Percentiles rank a stretch among this genome's conserved stretches.
These are phyloP conservation scores for Camelina laxa DNA, from an alignment of 345 rosid species.

Conservation along the genomic window DNA sequence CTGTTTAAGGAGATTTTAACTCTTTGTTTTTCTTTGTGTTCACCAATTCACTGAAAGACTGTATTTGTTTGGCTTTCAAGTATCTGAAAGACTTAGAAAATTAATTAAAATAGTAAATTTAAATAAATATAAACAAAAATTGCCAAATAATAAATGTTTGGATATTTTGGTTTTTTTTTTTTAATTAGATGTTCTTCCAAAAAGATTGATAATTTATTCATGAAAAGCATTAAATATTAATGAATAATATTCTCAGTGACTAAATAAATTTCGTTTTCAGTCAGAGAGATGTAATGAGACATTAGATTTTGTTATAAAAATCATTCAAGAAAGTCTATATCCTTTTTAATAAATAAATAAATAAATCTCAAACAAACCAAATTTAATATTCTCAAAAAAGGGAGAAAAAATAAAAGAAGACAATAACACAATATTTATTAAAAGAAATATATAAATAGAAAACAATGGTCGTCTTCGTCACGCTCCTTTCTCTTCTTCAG, in stretches of 20 bases:
- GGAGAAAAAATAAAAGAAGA: background rate
- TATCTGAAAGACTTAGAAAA: no score
- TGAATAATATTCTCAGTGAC: slow-evolving; percentile 19
- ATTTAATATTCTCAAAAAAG: slow-evolving; percentile 8
- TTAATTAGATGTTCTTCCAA: no score
- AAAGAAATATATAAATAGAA: slow-evolving; percentile 21
- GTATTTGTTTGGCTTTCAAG: no score
- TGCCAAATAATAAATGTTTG: no score
- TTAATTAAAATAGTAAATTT: no score
- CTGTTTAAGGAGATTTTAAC: slow-evolving; percentile 30
- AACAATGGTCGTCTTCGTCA: slow-evolving; percentile 33
- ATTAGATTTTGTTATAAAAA: slow-evolving; percentile 26
- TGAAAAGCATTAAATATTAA: slow-evolving; percentile 22
- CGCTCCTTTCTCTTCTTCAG: slow-evolving; percentile 32
- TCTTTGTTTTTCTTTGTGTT: background rate
- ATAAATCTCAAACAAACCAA: slow-evolving; percentile 20
- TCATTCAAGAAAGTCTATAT: slow-evolving; percentile 28
- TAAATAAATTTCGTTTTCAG: slow-evolving; percentile 33
- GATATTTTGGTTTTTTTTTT: no score
- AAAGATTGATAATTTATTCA: background rate
- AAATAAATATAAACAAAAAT: no score
- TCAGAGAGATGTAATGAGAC: slow-evolving; percentile 18
- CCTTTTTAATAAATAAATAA: slow-evolving; percentile 1
- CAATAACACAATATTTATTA: slow-evolving; percentile 3
- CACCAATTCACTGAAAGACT: background rate